Conservation (phyloP, 2,329 filamentous ascomycete genomes). For the Aspergillus transmontanensis region DNA sequence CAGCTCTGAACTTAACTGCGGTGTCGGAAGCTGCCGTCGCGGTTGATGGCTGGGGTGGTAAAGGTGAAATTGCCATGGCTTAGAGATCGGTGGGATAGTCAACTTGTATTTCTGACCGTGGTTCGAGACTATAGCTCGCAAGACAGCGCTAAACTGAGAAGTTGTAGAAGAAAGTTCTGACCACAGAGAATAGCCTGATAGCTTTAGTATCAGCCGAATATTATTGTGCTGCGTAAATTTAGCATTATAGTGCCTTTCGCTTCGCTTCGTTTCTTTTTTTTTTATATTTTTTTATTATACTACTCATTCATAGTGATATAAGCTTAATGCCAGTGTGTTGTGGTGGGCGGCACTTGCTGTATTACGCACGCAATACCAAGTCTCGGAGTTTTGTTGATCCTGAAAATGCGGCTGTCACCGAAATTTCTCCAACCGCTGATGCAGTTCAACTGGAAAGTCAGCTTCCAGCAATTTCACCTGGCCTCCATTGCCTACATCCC, state of each 20-base stretch:
- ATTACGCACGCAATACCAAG: background rate
- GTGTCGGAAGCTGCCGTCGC: conserved; percentile 35
- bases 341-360: background rate
- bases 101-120: background rate
- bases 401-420: conserved; percentile 18
- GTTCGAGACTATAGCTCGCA: background rate
- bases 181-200: background rate
- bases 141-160: background rate
- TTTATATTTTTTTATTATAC: background rate
- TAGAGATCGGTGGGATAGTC: background rate
- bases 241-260: background rate
- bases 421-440: conserved; percentile 30
- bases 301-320: background rate
- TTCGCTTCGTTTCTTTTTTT: background rate
- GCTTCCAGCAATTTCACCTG: background rate
- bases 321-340: background rate
- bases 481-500: background rate
- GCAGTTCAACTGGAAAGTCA: background rate
- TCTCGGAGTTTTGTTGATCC: conserved; percentile 38
- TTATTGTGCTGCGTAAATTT: background rate
- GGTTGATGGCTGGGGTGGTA: conserved; percentile 39
- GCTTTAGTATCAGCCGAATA: background rate
- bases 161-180: background rate
- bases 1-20: conserved; percentile 37
- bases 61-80: conserved; percentile 48